Base-by-base conservation (phyloP, 2,329 filamentous ascomycete genomes). In the Claviceps lovelessii region DNA sequence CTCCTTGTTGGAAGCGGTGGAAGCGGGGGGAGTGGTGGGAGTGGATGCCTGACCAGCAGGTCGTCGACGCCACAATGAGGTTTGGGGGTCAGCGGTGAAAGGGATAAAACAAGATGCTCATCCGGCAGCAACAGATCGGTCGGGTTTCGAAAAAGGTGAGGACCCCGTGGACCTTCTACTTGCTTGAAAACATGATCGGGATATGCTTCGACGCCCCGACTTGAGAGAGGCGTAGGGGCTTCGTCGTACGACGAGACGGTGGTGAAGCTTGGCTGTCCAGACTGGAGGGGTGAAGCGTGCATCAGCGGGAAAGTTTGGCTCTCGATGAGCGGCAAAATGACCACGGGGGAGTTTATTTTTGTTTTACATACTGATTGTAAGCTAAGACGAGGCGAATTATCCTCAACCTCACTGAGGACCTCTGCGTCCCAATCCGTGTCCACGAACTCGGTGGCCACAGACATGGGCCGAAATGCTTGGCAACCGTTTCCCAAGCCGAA, bases 171-270 rank as follows among this genome's bases (percentile, higher is more conserved):
- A 0, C 90, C 90, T 65, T 89, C 79, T 7, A 91, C 83, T 37
- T 83, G 76, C 67, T 85, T 85, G 45, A 70, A 62, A n/a, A 77
- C 76, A 57, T 78, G 72, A 48, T 82, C 77, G 59, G 84, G 77
- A 52, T 81, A 88, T 33, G 75, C 74, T 58, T 76, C 76, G 57
- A 80, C 77, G 59, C 79, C 76, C 60, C 76, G 76, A 62, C 73
- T 78, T 49, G 85, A 85, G 58, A 81, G 79, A 19, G 90, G 90
- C 31, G 90, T 95, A 35, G 81, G 81, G 4, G 84, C 78, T 66
- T 95, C 90, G 64, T 94, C 89, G 63, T 86, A 90, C 1, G 88
- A 91, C 7, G 90, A 95, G 42, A 93, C 76, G 2, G 90, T 95
- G 3, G 88, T 91, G 65, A 90, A 82, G 73, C 88, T 94, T 57